Evolutionary conservation across 352 stramenopile genomes (phyloP), one percentile per base, ranked within the genome.

Genomic region (Phytophthora litchii): DNA sequence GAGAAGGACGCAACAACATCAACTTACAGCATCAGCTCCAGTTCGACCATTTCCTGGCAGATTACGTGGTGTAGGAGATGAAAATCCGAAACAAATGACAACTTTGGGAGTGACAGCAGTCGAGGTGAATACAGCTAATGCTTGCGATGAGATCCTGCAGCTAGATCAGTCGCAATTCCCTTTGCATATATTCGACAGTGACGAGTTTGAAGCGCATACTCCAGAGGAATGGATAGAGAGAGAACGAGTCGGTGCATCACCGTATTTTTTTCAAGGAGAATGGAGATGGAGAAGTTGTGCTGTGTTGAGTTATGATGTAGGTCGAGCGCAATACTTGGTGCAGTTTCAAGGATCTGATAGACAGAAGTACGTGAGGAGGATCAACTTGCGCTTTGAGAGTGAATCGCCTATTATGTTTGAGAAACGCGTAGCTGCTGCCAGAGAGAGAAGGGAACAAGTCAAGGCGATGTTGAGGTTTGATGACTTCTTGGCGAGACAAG

Each of bases 121-220:
- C 0, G 20, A 50, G 6, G 38, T 47, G 4, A 32, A 21, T 1
- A 12, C 36, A 32, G 10, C 16, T 4, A 56, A 66, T 0, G 66
- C 77, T 16, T 49, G 78, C 16, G 80, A 91, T 13, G 83, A 96
- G 38, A 86, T 92, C 17, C 60, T 97, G 32, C 83, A 95, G 61
- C 77, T 97, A 36, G 88, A 97, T 61, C 83, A 96, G 73, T 96
- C 87, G n/a, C 83, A 97, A 67, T 85, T 97, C 58, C 91, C 91
- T 6, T 60, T 97, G 25, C 84, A 97, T 58, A 56, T 95, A 19
- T 97, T 97, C 50, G 91, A 97, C 70, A 94, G 77, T 51, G 73
- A 92, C 44, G 86, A 97, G 71, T 91, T 86, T 38, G 87, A 96
- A 49, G 78, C 76, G 4, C 63, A 83, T 31, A 74, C 70, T 0